Evolutionary conservation across 177 flowering plant genomes (phyloP).

Genomic region (Tripterygium wilfordii): DNA sequence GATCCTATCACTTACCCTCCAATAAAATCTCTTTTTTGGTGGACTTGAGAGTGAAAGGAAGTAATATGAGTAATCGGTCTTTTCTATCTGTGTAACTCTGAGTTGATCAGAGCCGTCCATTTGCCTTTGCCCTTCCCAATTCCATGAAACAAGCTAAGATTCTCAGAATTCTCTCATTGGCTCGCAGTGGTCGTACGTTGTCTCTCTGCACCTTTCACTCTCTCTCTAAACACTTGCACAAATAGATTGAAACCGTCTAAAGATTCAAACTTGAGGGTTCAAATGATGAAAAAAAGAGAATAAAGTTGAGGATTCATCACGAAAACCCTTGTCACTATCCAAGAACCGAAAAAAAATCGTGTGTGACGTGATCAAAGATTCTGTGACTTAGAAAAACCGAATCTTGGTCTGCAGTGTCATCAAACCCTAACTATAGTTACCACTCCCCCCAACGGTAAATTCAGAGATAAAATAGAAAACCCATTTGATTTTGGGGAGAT

Average conservation of each 20-base stretch:
- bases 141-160: slow-evolving; percentile 19
- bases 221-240: slow-evolving; percentile 13
- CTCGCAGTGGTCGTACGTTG: slow-evolving; percentile 13
- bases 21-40: background rate
- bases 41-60: background rate
- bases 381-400: slow-evolving; percentile 18
- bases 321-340: slow-evolving; percentile 28
- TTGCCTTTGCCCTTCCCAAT: slow-evolving; percentile 11
- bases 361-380: slow-evolving; percentile 50
- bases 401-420: slow-evolving; percentile 8
- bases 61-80: background rate
- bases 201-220: slow-evolving; percentile 13
- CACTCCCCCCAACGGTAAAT: background rate
- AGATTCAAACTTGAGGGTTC: slow-evolving; percentile 7
- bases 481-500: no score
- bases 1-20: slow-evolving; percentile 16
- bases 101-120: slow-evolving; percentile 33
- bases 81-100: slow-evolving; percentile 14
- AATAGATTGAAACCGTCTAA: slow-evolving; percentile 8
- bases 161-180: slow-evolving; percentile 38
- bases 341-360: slow-evolving; percentile 28
- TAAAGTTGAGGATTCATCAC: slow-evolving; percentile 18
- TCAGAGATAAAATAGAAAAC: no score
- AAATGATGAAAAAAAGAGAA: slow-evolving; percentile 5
- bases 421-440: slow-evolving; percentile 13